Percentiles rank a stretch among this genome's conserved stretches.
These are phyloP conservation scores for Pythium vanterpoolii DNA, from an alignment of 352 stramenopile species.

Conservation along the genomic window DNA sequence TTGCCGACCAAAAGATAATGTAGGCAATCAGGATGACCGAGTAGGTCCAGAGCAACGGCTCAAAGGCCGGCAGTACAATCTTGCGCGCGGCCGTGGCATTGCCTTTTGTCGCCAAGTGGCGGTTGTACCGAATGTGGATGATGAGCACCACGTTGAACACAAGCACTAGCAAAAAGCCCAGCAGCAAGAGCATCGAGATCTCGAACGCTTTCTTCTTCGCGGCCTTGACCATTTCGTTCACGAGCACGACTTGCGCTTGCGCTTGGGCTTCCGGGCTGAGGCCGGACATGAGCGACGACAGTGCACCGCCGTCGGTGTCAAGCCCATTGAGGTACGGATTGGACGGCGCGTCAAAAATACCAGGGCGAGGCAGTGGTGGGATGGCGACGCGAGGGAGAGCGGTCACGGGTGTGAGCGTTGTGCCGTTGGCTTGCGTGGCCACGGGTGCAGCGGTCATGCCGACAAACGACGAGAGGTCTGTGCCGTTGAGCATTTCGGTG, in stretches of 20 bases:
- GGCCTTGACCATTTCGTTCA: slow-evolving; percentile 10
- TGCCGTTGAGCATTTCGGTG: slow-evolving; percentile 16
- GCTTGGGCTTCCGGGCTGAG: neutral
- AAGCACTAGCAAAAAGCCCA: slow-evolving; percentile 10
- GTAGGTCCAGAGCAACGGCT: slow-evolving; percentile 53
- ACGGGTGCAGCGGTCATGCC: slow-evolving; percentile 6
- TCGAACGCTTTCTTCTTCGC: slow-evolving; percentile 1
- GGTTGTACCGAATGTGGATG: slow-evolving; percentile 52
- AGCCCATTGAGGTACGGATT: slow-evolving; percentile 18
- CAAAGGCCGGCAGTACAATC: slow-evolving; percentile 60
- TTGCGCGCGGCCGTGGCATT: slow-evolving; percentile 47
- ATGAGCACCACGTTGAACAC: slow-evolving; percentile 29
- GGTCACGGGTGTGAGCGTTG: neutral
- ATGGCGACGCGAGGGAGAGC: neutral
- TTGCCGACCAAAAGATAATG: slow-evolving; percentile 29
- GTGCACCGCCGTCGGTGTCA: slow-evolving; percentile 3
- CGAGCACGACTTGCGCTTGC: slow-evolving; percentile 7
- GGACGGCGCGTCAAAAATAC: slow-evolving; percentile 23
- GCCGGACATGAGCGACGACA: slow-evolving; percentile 12
- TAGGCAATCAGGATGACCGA: slow-evolving; percentile 36
- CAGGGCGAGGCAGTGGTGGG: slow-evolving; percentile 14
- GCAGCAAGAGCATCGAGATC: slow-evolving; percentile 5
- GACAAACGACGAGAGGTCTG: slow-evolving; percentile 10
- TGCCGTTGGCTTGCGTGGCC: neutral
- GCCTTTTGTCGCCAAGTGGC: slow-evolving; percentile 44